Evolutionary conservation across 352 stramenopile genomes (phyloP), one percentile per base, ranked within the genome.

Genomic region (Phytophthora sp.): DNA sequence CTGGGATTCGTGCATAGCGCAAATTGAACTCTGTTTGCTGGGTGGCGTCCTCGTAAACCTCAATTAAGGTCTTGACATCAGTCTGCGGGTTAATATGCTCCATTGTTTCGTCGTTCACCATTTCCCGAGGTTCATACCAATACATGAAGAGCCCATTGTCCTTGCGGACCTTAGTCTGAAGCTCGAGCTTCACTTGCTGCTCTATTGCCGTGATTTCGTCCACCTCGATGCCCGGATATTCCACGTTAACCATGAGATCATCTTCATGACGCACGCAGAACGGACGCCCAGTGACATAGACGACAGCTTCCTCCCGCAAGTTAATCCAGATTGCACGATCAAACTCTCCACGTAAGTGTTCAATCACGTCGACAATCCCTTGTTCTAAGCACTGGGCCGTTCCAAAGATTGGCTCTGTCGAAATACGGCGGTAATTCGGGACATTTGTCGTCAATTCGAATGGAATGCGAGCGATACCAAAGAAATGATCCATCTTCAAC

Each of bases 401-500:
- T 7, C 90, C 88, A 55, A 97, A 97, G 58, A 97, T 91, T 8
- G 89, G 89, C 45, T 94, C 84, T 20, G 85, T 66, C 1, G 60
- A 69, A 56, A 97, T 83, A 27, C 88, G 84, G 18, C 91, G 86
- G 51, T 94, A 97, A 65, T 97, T 97, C 6, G 87, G 89, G 5
- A 96, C 85, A 49, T 85, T 90, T 6, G 71, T 49, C 15, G 88
- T 86, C 27, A 96, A 55, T 20, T 80, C 61, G 26, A 83, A 88
- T 8, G 80, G 86, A 18, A 94, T 86, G 16, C 79, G 73, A 8
- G 74, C 79, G 38, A 91, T 79, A 27, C 91, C 89, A 18, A 90
- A 92, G 60, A 97, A 97, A 50, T 97, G 90, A 42, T 97, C 91
- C 60, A 92, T 87, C 49, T 97, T 97, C 45, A 97, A 74, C 36